phyloP scores from a whole-genome alignment of 257 asterid genomes.

The Solanum chiquidenum region DNA sequence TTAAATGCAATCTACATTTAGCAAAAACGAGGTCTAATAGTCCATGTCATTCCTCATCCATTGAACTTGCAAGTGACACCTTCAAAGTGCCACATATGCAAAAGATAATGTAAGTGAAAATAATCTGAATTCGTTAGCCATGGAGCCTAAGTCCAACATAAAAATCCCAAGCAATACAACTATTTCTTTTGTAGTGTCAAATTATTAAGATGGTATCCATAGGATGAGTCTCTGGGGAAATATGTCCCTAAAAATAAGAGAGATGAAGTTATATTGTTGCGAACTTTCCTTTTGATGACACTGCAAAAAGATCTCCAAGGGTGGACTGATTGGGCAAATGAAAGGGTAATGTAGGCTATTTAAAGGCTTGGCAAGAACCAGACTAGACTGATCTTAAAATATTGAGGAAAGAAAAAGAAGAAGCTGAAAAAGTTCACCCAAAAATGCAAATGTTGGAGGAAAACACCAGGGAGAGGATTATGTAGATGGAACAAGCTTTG shows the following conservation, averaged over 20 bases:
- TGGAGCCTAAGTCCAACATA: conserved; percentile 3
- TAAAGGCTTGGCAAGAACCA: conserved; percentile 44
- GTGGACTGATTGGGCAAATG: conserved; percentile 9
- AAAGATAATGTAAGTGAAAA: conserved; percentile 17
- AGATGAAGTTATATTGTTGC: no score
- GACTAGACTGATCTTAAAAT: conserved; percentile 41
- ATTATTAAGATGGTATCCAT: background rate
- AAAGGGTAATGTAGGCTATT: conserved; percentile 65
- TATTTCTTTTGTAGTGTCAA: background rate
- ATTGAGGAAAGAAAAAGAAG: conserved; percentile 53
- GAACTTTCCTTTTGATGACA: no score
- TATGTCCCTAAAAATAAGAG: background rate
- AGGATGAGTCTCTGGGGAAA: background rate
- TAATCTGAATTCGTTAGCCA: conserved; percentile 2
- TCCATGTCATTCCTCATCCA: conserved; percentile 9
- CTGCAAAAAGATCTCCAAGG: background rate
- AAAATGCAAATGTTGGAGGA: conserved; percentile 56
- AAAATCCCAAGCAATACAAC: background rate
- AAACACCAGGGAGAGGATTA: conserved; percentile 33
- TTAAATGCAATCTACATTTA: conserved; percentile 1
- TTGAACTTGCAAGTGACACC: background rate
- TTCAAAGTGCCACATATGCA: conserved; percentile 4
- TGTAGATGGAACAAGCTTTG: conserved; percentile 55
- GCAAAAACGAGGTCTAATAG: background rate
- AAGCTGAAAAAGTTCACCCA: conserved; percentile 32